These are phyloP conservation scores for Lachnellula suecica DNA, from an alignment of 2,329 filamentous ascomycete genomes.

Conservation along the genomic window DNA sequence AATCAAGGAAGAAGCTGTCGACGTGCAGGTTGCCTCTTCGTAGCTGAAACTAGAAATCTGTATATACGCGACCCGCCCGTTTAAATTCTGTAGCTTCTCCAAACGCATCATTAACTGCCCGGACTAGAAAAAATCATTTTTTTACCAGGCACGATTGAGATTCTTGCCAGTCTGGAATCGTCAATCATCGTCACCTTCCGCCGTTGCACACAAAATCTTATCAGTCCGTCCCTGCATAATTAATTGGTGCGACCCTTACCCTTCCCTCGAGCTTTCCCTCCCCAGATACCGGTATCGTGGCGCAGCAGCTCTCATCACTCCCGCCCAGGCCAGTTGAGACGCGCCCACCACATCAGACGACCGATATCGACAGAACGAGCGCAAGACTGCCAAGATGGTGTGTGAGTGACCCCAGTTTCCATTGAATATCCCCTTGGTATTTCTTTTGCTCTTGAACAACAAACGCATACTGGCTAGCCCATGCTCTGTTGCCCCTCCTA, in stretches of 20 bases:
- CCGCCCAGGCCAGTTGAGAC: not conserved
- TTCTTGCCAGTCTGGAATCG: not conserved
- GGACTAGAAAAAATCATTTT: not conserved
- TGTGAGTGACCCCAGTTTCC: slow-evolving; percentile 20
- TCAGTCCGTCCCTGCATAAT: not conserved
- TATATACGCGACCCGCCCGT: no score
- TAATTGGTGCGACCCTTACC: not conserved
- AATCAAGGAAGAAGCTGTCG: not conserved
- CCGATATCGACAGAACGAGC: slow-evolving; percentile 1
- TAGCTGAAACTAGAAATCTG: not conserved
- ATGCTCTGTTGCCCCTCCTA: slow-evolving; percentile 8
- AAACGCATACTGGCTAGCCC: no score
- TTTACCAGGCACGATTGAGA: not conserved
- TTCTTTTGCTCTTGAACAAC: no score
- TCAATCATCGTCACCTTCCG: slow-evolving; percentile 7
- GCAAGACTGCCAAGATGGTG: slow-evolving; percentile 26
- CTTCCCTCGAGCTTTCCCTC: no score
- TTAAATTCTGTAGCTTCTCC: not conserved
- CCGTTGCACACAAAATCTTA: no score
- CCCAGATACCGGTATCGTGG: no score
- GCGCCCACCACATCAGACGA: slow-evolving; percentile 1
- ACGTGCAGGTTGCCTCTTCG: no score
- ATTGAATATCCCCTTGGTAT: no score
- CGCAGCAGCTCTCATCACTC: slow-evolving; percentile 6
- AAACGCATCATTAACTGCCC: not conserved